Conservation (phyloP, 176 grass and related monocot species). For the Secale cereale region DNA sequence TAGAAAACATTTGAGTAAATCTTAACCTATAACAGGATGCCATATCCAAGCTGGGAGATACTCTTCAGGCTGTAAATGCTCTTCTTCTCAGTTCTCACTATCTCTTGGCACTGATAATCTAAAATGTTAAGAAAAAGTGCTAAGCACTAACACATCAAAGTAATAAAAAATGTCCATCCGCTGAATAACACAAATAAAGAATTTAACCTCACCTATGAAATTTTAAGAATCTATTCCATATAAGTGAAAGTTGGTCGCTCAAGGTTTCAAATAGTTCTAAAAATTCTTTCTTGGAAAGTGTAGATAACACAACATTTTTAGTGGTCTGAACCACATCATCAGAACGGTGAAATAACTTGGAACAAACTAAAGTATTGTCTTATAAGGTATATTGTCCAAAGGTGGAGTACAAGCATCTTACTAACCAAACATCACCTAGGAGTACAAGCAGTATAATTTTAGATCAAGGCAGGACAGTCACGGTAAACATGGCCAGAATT, state of each 20-base stretch:
- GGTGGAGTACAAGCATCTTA: too few species aligned
- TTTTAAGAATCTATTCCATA: conserved; percentile 90
- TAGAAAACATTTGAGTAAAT: too few species aligned
- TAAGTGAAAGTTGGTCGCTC: conserved; percentile 64
- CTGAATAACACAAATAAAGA: conserved; percentile 20
- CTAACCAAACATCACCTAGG: too few species aligned
- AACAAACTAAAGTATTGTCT: neutral
- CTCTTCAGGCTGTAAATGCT: too few species aligned
- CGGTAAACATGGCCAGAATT: too few species aligned
- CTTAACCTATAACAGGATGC: too few species aligned
- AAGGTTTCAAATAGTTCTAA: conserved; percentile 66
- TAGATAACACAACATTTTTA: conserved; percentile 54
- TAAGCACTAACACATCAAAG: neutral
- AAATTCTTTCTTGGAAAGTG: conserved; percentile 71
- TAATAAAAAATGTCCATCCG: neutral
- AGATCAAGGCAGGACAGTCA: too few species aligned
- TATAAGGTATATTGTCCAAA: too few species aligned
- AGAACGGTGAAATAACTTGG: conserved; percentile 55
- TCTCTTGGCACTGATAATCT: neutral
- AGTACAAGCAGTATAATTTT: too few species aligned
- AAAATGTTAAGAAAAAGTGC: neutral
- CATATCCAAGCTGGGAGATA: too few species aligned
- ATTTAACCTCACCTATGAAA: conserved; percentile 62
- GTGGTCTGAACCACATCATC: conserved; percentile 43
- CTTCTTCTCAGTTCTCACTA: too few species aligned